Evolutionary conservation across 2,329 filamentous ascomycete genomes (phyloP).

Genomic region (Pestalotiopsis fici): DNA sequence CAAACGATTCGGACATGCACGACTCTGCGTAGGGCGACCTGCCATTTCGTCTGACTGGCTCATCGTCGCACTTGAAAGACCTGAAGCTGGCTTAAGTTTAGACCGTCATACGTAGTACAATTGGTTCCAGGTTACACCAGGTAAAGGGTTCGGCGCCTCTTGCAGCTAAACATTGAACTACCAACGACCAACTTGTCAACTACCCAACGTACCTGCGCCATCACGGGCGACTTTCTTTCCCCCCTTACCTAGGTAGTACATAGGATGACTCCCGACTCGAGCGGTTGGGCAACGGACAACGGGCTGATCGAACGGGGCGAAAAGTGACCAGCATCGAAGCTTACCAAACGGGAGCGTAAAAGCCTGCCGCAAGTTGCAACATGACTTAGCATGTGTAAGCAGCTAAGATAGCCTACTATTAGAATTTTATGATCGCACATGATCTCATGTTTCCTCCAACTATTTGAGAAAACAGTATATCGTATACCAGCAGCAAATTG

Average conservation of each 20-base stretch:
- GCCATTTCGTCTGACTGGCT: not conserved
- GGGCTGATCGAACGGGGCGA: not conserved
- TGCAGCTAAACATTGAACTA: not conserved
- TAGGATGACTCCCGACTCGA: not conserved
- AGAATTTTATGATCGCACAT: not conserved
- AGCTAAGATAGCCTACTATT: not conserved
- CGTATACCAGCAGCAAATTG: not conserved
- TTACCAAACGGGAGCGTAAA: not conserved
- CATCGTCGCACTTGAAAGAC: constrained; percentile 1
- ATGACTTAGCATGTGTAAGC: not conserved
- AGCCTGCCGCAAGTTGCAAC: not conserved
- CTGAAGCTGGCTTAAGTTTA: constrained; percentile 2
- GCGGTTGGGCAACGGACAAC: not conserved
- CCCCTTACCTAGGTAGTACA: not conserved
- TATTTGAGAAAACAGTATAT: not conserved
- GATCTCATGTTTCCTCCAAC: not conserved
- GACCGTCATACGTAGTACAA: not conserved
- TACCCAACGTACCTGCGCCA: not conserved
- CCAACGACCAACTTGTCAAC: not conserved
- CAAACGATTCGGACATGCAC: not conserved
- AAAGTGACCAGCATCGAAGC: not conserved
- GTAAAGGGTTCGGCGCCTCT: not conserved
- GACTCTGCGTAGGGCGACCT: not conserved
- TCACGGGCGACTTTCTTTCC: too few relatives aligned
- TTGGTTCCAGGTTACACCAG: not conserved